phyloP scores from a whole-genome alignment of 148 eudicot species.

The Cornus suecica region DNA sequence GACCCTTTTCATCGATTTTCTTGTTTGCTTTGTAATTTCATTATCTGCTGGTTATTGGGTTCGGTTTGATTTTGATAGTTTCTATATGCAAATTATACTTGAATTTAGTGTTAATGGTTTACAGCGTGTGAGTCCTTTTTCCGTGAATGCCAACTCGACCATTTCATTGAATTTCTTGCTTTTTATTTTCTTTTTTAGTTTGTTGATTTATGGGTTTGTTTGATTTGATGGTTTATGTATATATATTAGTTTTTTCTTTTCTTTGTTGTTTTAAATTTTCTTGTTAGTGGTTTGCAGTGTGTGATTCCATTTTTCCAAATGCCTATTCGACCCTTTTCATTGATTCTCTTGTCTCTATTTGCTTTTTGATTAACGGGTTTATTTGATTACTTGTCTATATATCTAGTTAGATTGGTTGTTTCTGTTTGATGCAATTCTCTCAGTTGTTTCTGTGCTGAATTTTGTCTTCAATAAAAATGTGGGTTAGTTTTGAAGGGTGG shows the following conservation, averaged over 20 bases:
- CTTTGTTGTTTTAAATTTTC: too few species aligned
- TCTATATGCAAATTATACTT: too few species aligned
- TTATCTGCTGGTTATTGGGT: too few species aligned
- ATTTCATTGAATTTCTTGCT: too few species aligned
- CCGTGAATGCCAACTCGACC: too few species aligned
- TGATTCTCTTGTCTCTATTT: neutral
- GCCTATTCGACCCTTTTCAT: neutral
- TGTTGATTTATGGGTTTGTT: neutral
- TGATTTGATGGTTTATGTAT: neutral
- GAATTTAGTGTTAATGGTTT: too few species aligned
- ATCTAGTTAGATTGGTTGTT: neutral
- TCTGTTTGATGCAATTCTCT: neutral
- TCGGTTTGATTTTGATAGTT: too few species aligned
- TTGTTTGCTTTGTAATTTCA: neutral
- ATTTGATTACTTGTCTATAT: too few species aligned
- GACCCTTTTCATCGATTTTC: neutral
- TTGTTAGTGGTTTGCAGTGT: slow-evolving; percentile 20
- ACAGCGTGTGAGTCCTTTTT: too few species aligned
- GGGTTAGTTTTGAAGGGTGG: neutral
- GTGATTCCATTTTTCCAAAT: slow-evolving; percentile 30
- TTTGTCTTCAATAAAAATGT: neutral
- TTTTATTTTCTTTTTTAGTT: too few species aligned
- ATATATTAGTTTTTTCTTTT: too few species aligned
- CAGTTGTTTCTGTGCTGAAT: neutral
- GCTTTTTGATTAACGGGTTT: neutral